Conservation (phyloP, 2,329 filamentous ascomycete genomes). For the Penicillium sp. region DNA sequence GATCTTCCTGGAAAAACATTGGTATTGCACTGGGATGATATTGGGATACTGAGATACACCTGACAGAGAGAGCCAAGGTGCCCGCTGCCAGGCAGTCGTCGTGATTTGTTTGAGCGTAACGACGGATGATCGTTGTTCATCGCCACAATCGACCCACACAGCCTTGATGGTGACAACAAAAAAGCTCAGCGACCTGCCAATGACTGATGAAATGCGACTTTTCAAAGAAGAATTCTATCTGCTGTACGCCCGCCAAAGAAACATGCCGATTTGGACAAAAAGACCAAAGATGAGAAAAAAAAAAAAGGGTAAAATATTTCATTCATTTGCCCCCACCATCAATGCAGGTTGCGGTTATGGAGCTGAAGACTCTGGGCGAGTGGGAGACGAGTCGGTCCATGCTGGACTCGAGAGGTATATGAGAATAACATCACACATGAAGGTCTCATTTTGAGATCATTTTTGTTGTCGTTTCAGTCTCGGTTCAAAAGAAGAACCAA, state of each 20-base stretch:
- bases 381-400: constrained; percentile 15
- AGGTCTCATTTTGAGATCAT: constrained; percentile 6
- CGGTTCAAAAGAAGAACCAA: not conserved
- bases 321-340: constrained; percentile 10
- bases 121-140: too few relatives aligned
- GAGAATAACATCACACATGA: constrained; percentile 24
- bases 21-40: too few relatives aligned
- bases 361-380: constrained; percentile 14
- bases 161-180: too few relatives aligned
- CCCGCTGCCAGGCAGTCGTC: too few relatives aligned
- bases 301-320: constrained; percentile 4
- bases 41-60: too few relatives aligned
- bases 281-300: too few relatives aligned
- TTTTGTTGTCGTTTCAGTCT: not conserved
- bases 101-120: too few relatives aligned
- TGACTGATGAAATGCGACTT: too few relatives aligned
- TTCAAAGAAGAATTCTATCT: not conserved
- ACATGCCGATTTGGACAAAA: not conserved
- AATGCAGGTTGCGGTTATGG: constrained; percentile 6
- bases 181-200: too few relatives aligned
- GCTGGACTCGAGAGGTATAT: constrained; percentile 23
- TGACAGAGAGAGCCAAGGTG: too few relatives aligned
- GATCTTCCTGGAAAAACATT: too few relatives aligned
- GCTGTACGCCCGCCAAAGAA: constrained; percentile 1
- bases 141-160: too few relatives aligned